Conservation (phyloP, 2,329 filamentous ascomycete genomes). For the Alternaria sp. region DNA sequence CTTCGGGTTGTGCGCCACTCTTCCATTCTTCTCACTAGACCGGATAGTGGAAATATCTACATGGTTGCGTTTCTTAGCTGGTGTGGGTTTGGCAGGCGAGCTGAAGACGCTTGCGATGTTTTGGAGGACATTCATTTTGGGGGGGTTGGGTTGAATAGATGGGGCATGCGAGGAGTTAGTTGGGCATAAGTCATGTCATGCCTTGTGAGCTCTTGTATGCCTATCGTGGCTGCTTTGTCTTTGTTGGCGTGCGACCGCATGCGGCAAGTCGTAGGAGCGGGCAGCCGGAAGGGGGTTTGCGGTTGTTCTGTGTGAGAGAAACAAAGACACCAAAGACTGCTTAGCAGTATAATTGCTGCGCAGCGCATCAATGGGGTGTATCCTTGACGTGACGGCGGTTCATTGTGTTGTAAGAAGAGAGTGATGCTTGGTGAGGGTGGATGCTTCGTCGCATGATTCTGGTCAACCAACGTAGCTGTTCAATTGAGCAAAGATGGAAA, state of each 20-base stretch:
- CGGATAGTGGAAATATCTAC: too few species aligned
- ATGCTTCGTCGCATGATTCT: not conserved
- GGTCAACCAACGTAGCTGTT: not conserved
- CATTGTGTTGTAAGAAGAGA: not conserved
- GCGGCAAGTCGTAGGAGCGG: constrained; percentile 5
- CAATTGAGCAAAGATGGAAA: not conserved
- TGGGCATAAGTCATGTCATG: not conserved
- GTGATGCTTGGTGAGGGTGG: not conserved
- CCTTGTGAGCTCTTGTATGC: constrained; percentile 14
- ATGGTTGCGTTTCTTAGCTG: not conserved
- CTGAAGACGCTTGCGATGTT: not conserved
- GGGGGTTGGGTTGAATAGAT: too few species aligned
- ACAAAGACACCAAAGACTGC: not conserved
- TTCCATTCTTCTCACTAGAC: not conserved
- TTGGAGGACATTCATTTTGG: not conserved
- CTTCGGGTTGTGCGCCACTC: not conserved
- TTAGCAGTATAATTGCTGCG: not conserved
- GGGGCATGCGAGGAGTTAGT: not conserved
- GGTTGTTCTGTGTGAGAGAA: not conserved
- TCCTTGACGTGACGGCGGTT: not conserved
- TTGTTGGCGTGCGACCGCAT: constrained; percentile 18
- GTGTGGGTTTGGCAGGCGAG: not conserved
- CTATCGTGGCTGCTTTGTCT: constrained; percentile 13
- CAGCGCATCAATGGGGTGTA: not conserved
- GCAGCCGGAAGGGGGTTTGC: constrained; percentile 9